Evolutionary conservation across 305 asterid genomes (phyloP).

Genomic region (Solanum hybrid): DNA sequence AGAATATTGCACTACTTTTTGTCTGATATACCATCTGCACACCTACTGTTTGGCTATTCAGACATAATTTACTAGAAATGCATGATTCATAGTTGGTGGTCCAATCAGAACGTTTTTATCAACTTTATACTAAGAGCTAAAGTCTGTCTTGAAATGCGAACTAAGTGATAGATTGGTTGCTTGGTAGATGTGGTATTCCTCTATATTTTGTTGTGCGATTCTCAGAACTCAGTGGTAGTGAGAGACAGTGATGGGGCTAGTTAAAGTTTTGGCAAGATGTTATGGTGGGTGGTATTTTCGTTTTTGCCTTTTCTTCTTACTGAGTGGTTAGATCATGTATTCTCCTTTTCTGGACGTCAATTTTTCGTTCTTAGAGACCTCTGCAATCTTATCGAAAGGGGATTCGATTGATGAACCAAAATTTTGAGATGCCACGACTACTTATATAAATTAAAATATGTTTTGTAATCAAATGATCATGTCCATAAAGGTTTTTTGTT

Average conservation of each 20-base stretch:
- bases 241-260: not conserved
- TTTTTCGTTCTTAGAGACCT: not conserved
- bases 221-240: not conserved
- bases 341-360: not conserved
- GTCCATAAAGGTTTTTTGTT: not conserved
- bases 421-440: not conserved
- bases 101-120: not conserved
- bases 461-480: not conserved
- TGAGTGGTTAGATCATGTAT: not conserved
- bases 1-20: not conserved
- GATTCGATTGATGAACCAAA: not conserved
- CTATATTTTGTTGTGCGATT: not conserved
- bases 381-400: not conserved
- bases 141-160: not conserved
- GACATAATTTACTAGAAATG: not conserved
- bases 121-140: not conserved
- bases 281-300: not conserved
- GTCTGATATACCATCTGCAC: constrained; percentile 1
- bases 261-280: constrained; percentile 1
- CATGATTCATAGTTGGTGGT: not conserved
- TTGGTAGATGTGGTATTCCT: not conserved
- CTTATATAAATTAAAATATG: not conserved
- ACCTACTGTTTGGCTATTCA: not conserved
- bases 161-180: not conserved
- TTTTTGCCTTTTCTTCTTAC: not conserved